These are phyloP conservation scores for Ambrosia hybrid DNA, from an alignment of 140 eudicot species.

Conservation along the genomic window DNA sequence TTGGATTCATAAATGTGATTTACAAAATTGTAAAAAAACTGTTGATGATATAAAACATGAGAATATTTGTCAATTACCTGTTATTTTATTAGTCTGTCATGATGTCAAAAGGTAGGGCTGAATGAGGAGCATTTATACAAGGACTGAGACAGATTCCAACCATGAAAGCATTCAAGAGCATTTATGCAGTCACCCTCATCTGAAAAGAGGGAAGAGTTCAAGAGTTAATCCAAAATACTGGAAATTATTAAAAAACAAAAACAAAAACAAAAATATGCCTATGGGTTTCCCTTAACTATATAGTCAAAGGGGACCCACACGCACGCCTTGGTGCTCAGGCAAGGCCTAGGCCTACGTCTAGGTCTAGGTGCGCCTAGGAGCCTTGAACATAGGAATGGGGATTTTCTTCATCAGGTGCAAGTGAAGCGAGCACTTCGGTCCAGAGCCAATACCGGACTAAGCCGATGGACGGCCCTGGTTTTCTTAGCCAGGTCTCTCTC, in stretches of 20 bases:
- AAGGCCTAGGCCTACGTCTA: no score
- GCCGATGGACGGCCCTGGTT: no score
- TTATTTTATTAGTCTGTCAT: not conserved
- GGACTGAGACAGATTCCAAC: not conserved
- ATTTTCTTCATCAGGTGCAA: no score
- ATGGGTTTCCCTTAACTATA: not conserved
- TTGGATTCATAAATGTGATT: not conserved
- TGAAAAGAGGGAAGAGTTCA: not conserved
- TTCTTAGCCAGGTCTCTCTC: no score
- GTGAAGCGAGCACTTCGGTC: no score
- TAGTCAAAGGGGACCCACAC: not conserved
- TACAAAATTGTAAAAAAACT: not conserved
- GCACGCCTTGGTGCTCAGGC: no score
- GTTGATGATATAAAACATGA: not conserved
- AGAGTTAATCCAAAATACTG: not conserved
- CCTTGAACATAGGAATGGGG: no score
- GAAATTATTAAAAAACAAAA: not conserved
- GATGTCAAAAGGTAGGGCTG: not conserved
- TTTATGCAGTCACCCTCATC: slow-evolving; percentile 4
- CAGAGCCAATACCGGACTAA: no score
- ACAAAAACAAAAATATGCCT: no score
- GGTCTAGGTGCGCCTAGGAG: no score
- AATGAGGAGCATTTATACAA: not conserved
- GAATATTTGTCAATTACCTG: not conserved
- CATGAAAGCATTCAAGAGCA: not conserved